Evolutionary conservation across 148 eudicot genomes (phyloP), one percentile per base, ranked within the genome.

Genomic region (Limonium bicolor): DNA sequence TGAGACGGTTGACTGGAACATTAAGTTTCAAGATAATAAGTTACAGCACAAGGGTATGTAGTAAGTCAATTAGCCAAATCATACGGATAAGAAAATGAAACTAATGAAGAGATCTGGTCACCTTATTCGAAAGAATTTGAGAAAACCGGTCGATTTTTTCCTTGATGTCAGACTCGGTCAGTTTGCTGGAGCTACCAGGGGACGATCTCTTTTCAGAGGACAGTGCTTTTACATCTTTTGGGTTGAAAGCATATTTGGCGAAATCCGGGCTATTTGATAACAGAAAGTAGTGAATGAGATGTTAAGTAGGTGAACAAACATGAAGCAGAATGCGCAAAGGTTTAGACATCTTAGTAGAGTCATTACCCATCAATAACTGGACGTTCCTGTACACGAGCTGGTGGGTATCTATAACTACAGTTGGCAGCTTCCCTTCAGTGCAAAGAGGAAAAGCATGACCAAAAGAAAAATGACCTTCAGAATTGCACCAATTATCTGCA

Each of bases 161-260:
- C 62, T 63, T 67, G 63, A 85, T 71, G 38, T 78, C 85, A 30
- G 55, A 29, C 65, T 78, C 95, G 22, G 72, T 66, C 48, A 56
- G 58, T 55, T 50, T 61, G 24, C 52, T 20, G 13, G 51, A 46
- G 42, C 22, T 39, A 33, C 42, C 57, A 12, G 65, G 63, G 34
- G 71, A 54, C 46, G 67, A 37, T 42, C 45, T 71, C 25, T 48
- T 68, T 21, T 44, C 69, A 9, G 51, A 48, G 42, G 49, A 28
- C 20, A 60, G 61, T 35, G 31, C 30, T 43, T 31, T 43, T 43
- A 73, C 72, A 41, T 92, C 94, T 53, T 78, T 92, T 0, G 99
- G 99, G 2, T 81, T 92, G 63, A 85, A 80, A 22, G 95, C 95
- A 54, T 51, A 71, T 20, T 71, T 75, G 28, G 95, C 99, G 54